Evolutionary conservation across 768 basidiomycete species (phyloP).

Genomic region (Tubosaeta sp.): DNA sequence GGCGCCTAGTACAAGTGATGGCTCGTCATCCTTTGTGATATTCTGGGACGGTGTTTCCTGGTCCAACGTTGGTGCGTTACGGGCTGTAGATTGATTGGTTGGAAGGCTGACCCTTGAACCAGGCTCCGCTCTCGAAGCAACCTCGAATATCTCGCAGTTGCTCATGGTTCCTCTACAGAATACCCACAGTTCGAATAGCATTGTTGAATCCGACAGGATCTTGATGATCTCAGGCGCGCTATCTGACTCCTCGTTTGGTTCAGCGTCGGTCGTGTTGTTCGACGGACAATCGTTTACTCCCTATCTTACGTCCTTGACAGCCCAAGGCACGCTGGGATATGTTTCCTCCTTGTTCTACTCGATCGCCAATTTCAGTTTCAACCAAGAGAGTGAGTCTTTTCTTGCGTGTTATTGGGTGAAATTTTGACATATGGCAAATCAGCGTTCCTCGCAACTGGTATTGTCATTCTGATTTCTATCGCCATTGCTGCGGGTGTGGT

Average conservation of each 20-base stretch:
- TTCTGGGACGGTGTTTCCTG: conserved; percentile 85
- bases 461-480: conserved; percentile 96
- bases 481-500: conserved; percentile 94
- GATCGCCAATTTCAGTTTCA: conserved; percentile 71
- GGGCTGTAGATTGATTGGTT: background rate
- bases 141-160: conserved; percentile 74
- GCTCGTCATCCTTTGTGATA: conserved; percentile 63
- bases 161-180: conserved; percentile 86
- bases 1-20: conserved; percentile 47
- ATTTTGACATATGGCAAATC: conserved; percentile 5
- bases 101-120: background rate
- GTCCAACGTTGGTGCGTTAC: conserved; percentile 55
- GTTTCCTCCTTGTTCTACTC: conserved; percentile 83
- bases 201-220: conserved; percentile 83
- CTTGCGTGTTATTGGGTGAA: background rate
- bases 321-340: conserved; percentile 63
- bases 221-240: conserved; percentile 84
- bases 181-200: conserved; percentile 62
- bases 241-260: conserved; percentile 64
- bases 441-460: conserved; percentile 88
- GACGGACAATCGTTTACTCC: conserved; percentile 83
- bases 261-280: conserved; percentile 80
- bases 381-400: conserved; percentile 54
- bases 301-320: conserved; percentile 66
- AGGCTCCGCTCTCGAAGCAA: conserved; percentile 54